These are phyloP conservation scores for Brassica napus DNA, from an alignment of 345 rosid species.

Conservation along the genomic window DNA sequence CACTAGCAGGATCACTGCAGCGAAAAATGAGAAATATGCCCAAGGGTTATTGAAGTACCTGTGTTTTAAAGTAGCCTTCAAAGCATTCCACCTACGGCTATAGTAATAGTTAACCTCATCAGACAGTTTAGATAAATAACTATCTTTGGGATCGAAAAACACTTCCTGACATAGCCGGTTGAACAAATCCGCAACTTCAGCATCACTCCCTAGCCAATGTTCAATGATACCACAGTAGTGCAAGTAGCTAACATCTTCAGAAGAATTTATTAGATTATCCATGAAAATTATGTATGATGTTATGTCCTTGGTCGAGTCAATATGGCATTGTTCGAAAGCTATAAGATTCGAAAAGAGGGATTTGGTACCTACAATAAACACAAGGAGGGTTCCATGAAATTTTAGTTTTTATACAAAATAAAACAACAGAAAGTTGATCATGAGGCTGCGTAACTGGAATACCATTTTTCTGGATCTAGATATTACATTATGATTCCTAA, in stretches of 20 bases:
- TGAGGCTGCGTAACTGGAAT: neutral
- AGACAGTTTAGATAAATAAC: constrained; percentile 63
- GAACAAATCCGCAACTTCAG: constrained; percentile 79
- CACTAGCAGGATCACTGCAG: constrained; percentile 59
- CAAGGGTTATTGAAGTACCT: constrained; percentile 81
- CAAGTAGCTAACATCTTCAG: constrained; percentile 69
- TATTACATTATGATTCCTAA: neutral
- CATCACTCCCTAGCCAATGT: constrained; percentile 84
- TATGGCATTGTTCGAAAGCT: constrained; percentile 75
- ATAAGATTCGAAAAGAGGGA: constrained; percentile 50
- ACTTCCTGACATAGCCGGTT: constrained; percentile 79
- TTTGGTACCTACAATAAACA: constrained; percentile 46
- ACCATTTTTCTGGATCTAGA: neutral
- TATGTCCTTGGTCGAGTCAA: constrained; percentile 69
- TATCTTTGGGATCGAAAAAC: constrained; percentile 66
- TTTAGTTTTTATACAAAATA: neutral
- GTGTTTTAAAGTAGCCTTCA: constrained; percentile 76
- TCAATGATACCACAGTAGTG: constrained; percentile 73
- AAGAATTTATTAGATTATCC: constrained; percentile 90
- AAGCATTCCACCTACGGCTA: constrained; percentile 77
- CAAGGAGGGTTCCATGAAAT: neutral
- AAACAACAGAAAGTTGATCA: neutral
- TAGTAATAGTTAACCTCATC: constrained; percentile 62
- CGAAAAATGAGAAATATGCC: constrained; percentile 73
- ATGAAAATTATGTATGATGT: constrained; percentile 78